Base-by-base conservation (phyloP, 495 filamentous ascomycete genomes). In the Delitschia confertaspora region DNA sequence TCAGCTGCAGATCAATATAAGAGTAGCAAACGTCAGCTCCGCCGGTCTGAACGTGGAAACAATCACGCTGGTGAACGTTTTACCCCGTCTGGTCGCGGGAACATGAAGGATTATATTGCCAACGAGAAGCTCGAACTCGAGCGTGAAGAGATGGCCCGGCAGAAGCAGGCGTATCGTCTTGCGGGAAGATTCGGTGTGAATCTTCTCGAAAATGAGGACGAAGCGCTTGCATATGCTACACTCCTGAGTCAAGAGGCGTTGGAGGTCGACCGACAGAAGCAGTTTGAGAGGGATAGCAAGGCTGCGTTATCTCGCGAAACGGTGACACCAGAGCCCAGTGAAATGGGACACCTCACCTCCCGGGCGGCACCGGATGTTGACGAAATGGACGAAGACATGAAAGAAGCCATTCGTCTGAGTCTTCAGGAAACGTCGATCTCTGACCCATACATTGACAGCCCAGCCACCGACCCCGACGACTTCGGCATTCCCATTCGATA, bases 191-290 rank as follows among this genome's bases (percentile, higher is more conserved):
- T 95, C 51, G 86, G 85, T 6, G 69, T 87, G 10, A 86, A 88
- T 42, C 60, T 91, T 3, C 74, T 82, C 7, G 86, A 83, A 9
- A 67, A 69, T 1, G 76, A 73, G 86, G 88, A 95, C 47, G 87
- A 98, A 55, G 75, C 89, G 29, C 50, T 98, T 22, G 82, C 78
- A 9, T 98, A 96, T 61, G 91, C 89, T 2, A 78, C 80, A 39
- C 75, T 96, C 69, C 65, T 98, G 14, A 93, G 85, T 34, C 74
- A 89, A 53, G 93, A 98, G 61, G 65, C 78, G 0, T 80, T 79
- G 69, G 40, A 67, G 63, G 16, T 27, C 2, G 80, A 85, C 17
- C 72, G 78, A 46, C 66, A 75, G 44, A 76, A 76, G 35, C 67
- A 63, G 33, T 72, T 73, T 39, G 73, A 76, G 35, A 72, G 67